A percentile compares a stretch with the other conserved stretches of the same genome.
These are phyloP conservation scores for Pecoramyces ruminantium DNA, from an alignment of 192 early-diverging fungal genomes.

Conservation along the genomic window DNA sequence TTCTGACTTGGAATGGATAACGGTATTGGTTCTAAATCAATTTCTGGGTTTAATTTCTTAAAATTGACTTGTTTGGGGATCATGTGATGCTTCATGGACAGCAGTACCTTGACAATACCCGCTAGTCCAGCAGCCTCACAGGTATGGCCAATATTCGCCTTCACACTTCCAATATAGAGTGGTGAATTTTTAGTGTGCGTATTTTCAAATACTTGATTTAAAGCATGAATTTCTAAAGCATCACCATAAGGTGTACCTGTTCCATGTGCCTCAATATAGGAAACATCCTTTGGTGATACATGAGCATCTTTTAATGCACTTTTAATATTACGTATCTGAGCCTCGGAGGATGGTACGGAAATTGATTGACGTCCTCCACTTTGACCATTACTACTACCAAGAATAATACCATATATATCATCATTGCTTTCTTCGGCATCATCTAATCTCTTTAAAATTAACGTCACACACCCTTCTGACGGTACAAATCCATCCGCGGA, in stretches of 20 bases:
- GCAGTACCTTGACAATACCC: slow-evolving; percentile 6
- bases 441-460: slow-evolving; percentile 13
- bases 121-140: slow-evolving; percentile 5
- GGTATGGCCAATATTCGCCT: slow-evolving; percentile 1
- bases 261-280: slow-evolving; percentile 1
- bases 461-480: slow-evolving; percentile 9
- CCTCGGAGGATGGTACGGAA: no score
- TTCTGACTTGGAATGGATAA: slow-evolving; percentile 6
- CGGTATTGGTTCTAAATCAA: slow-evolving; percentile 5
- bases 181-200: not conserved
- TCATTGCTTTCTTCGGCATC: slow-evolving; percentile 11
- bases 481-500: slow-evolving; percentile 16
- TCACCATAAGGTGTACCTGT: slow-evolving; percentile 2
- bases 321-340: not conserved
- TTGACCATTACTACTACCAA: slow-evolving; percentile 8
- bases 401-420: slow-evolving; percentile 11
- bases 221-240: not conserved
- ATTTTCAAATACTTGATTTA: not conserved
- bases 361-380: slow-evolving; percentile 8
- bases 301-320: not conserved
- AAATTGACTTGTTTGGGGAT: slow-evolving; percentile 8
- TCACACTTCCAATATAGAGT: slow-evolving; percentile 2
- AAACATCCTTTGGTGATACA: not conserved
- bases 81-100: slow-evolving; percentile 7
- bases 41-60: slow-evolving; percentile 8